These are phyloP conservation scores for Diaporthe citrichinensis DNA, from an alignment of 2,329 filamentous ascomycete genomes.

Conservation along the genomic window DNA sequence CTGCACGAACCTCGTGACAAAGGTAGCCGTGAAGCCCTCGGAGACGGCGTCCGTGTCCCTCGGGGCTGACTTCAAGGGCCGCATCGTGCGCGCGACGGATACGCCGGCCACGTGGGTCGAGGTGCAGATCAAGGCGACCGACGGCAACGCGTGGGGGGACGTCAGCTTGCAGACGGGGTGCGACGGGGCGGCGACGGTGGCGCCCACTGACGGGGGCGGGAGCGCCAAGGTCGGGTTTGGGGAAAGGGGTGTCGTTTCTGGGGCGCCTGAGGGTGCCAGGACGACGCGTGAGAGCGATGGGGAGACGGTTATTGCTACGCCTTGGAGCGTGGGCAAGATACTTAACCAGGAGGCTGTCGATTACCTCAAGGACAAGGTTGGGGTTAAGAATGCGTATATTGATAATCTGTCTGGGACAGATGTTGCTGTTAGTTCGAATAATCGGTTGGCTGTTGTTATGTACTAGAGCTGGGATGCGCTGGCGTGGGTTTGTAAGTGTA, in stretches of 20 bases:
- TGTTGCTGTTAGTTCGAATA: constrained; percentile 37
- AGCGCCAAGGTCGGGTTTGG: constrained; percentile 23
- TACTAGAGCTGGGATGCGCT: background rate
- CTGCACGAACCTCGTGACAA: constrained; percentile 31
- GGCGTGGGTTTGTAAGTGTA: no score
- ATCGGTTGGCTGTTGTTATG: constrained; percentile 34
- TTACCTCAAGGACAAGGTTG: constrained; percentile 29
- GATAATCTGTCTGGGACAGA: constrained; percentile 26
- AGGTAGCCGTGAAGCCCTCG: constrained; percentile 27
- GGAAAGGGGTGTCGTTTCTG: background rate
- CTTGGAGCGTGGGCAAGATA: constrained; percentile 25
- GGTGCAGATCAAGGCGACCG: constrained; percentile 36
- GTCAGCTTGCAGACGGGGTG: constrained; percentile 37
- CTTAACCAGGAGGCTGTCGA: constrained; percentile 33
- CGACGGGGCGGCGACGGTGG: constrained; percentile 36
- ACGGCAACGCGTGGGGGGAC: constrained; percentile 37
- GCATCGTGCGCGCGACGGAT: constrained; percentile 36
- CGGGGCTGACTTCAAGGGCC: constrained; percentile 29
- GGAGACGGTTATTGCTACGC: constrained; percentile 33
- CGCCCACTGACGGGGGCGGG: constrained; percentile 28
- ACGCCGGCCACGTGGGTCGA: constrained; percentile 40
- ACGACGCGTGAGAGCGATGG: constrained; percentile 30
- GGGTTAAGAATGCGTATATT: constrained; percentile 33
- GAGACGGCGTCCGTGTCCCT: constrained; percentile 26
- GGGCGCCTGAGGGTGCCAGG: constrained; percentile 15